Percentiles rank a stretch among this genome's conserved stretches.
Evolutionary conservation across 1,139 yeast genomes (phyloP).

Genomic region (Yamadazyma dushanensis): DNA sequence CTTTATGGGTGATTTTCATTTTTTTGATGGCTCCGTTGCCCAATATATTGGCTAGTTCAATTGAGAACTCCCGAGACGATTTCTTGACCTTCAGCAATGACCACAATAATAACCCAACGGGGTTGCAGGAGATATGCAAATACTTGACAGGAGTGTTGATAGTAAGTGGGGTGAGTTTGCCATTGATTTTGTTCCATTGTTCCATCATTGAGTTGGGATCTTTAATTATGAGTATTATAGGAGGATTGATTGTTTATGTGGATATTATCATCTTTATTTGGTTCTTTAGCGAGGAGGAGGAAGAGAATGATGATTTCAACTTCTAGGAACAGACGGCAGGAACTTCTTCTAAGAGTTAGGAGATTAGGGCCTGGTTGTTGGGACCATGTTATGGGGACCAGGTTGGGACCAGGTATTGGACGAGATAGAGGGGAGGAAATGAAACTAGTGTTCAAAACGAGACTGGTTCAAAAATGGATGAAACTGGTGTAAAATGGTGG

Average conservation of each 20-base stretch:
- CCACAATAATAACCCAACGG: constrained; percentile 40
- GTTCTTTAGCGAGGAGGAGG: constrained; percentile 62
- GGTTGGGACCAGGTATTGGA: no score
- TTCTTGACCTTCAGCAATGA: constrained; percentile 63
- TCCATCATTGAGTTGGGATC: constrained; percentile 57
- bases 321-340: constrained; percentile 22
- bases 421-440: no score
- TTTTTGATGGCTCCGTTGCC: constrained; percentile 75
- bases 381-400: no score
- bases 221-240: constrained; percentile 62
- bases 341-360: not conserved
- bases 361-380: no score
- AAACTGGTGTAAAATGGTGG: no score
- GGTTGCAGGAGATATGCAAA: constrained; percentile 60
- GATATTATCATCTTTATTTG: constrained; percentile 70
- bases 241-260: constrained; percentile 70
- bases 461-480: no score
- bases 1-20: constrained; percentile 64
- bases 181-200: constrained; percentile 64
- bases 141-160: constrained; percentile 66
- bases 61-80: constrained; percentile 51
- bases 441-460: no score
- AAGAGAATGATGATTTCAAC: constrained; percentile 54
- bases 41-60: constrained; percentile 46
- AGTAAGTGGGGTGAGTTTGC: constrained; percentile 67